Evolutionary conservation across 176 grass and related monocot species (phyloP), one percentile per base, ranked within the genome.

Genomic region (Elaeis guineensis): DNA sequence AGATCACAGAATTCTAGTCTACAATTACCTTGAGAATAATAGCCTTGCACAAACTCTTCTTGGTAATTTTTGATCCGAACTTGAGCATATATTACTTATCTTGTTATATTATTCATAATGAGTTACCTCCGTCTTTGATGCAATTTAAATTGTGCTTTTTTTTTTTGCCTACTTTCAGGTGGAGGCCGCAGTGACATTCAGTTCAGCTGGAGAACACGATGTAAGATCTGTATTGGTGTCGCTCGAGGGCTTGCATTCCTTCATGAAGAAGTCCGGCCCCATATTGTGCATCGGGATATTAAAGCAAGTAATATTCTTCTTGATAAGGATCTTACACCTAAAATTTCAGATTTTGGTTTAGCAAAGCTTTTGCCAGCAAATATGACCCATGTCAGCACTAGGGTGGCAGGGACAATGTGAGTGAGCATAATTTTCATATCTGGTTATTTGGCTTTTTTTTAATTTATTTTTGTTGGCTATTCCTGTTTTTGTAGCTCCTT

Each of bases 331-430:
- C 64, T 97, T 24, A 83, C 19, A 12, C 83, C 80, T 48, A 96
- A 75, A 65, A 90, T 96, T 69, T 84, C 87, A 7, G 87, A 96
- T 74, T 91, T 88, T 16, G 92, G 83, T 51, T 77, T 90, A 21
- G 91, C 86, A 5, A 95, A 86, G 63, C 78, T 90, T 63, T 85
- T 96, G 67, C 83, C 69, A 2, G 55, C 59, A 61, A 85, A 78
- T 55, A 77, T 90, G 75, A 88, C 80, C 0, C 87, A 90, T 75
- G 72, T 96, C 74, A 90, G 81, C 72, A 90, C 92, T 18, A 77
- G 78, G 52, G 92, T 96, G 80, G 92, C 86, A 52, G 91, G 91
- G 72, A 96, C 86, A 68, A 50, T 96, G 91, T 89, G 71, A 84
- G 86, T 83, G 32, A 35, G 7, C 32, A 29, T 22, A 19, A 21